Evolutionary conservation across 169 alveolate species (phyloP).

Genomic region (Nephromyces sp.): DNA sequence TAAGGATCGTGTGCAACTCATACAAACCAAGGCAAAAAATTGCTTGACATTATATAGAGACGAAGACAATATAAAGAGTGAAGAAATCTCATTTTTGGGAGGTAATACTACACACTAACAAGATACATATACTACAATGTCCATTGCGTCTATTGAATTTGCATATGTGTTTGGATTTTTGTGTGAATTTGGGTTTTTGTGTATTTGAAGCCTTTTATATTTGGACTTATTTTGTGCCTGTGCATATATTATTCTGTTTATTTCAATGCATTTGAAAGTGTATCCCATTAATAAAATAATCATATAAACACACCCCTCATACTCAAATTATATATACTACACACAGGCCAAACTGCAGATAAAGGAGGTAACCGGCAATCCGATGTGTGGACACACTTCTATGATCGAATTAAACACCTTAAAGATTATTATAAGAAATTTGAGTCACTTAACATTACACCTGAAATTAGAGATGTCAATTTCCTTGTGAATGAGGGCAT

Average conservation of each 20-base stretch:
- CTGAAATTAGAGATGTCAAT: not conserved
- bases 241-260: too few species aligned
- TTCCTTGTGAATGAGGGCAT: not conserved
- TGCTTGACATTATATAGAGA: not conserved
- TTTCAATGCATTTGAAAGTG: too few species aligned
- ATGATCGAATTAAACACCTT: not conserved
- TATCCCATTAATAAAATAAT: too few species aligned
- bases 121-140: not conserved
- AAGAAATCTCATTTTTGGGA: not conserved
- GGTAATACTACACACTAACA: not conserved
- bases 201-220: too few species aligned
- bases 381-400: conserved; percentile 5
- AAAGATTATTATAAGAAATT: conserved; percentile 1
- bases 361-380: not conserved
- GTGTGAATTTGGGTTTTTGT: too few species aligned
- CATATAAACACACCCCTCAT: too few species aligned
- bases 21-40: conserved; percentile 1
- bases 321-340: too few species aligned
- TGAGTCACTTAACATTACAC: not conserved
- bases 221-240: too few species aligned
- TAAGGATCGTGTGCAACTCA: not conserved
- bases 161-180: not conserved
- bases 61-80: not conserved
- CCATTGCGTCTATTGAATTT: not conserved
- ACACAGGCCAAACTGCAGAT: not conserved